Evolutionary conservation across 805 yeast species (phyloP), one percentile per base, ranked within the genome.

Genomic region (Hanseniaspora lachancei): DNA sequence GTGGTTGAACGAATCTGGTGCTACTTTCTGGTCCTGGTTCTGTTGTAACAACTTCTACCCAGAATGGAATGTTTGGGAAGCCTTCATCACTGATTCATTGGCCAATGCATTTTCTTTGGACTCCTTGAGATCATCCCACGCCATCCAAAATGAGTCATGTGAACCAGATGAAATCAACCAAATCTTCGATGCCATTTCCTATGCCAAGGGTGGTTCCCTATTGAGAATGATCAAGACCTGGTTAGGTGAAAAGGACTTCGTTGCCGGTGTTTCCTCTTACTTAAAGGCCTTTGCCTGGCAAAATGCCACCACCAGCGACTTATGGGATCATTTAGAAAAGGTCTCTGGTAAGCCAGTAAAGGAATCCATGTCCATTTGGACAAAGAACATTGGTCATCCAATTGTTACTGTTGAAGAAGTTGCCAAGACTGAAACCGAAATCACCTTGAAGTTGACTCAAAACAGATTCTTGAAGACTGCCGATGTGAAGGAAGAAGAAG

Each of bases 11-110:
- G 95, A 86, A 72, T 91, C 93, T 47, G 86, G 86, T 62, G 95
- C 95, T 49, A 86, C 95, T 54, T 86, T 91, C 87, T 84, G 84
- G 84, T 85, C 91, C 5, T 86, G 91, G 89, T 82, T 79, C 65
- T 84, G 89, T 10, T 82, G 87, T 68, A 81, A 85, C 70, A 70
- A 80, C 47, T 76, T 84, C 64, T 80, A 78, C 69, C 93, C 93
- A 32, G 88, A 84, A 60, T 86, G 93, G 91, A 82, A 83, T 64
- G 91, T 86, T 40, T 86, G 88, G 86, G 86, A 86, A 69, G 78
- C 81, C 53, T 88, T 86, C 64, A 93, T 87, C 40, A 76, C 85
- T 18, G 89, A 81, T 62, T 77, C 83, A 60, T 78, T 85, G 64
- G 91, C 84, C 70, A 75, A 76, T 60, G 95, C 95, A 32, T 75